phyloP scores from a whole-genome alignment of 2,329 filamentous ascomycete species.

The Aspergillus oerlinghausenensis region DNA sequence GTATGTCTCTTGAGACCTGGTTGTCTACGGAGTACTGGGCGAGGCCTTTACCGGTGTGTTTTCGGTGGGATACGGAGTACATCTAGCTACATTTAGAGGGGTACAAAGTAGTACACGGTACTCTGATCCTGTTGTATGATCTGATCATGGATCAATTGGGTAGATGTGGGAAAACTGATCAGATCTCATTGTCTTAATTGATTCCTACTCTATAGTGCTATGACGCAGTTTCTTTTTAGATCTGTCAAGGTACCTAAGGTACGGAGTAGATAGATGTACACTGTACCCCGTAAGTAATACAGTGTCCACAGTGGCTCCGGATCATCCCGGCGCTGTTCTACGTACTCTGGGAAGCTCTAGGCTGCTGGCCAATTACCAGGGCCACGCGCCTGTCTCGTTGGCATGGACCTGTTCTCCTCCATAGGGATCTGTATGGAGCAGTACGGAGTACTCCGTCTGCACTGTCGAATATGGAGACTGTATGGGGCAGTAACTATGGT shows the following conservation, averaged over 20 bases:
- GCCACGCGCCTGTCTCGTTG: constrained; percentile 8
- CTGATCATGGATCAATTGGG: neutral
- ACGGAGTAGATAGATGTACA: neutral
- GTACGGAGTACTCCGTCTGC: too few species aligned
- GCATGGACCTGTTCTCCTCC: constrained; percentile 4
- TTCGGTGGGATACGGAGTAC: neutral
- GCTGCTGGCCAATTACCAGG: constrained; percentile 14
- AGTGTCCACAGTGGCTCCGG: constrained; percentile 9
- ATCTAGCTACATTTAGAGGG: neutral
- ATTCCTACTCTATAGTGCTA: neutral
- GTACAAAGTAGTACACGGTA: neutral
- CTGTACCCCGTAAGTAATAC: neutral
- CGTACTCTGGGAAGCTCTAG: neutral
- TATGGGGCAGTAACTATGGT: neutral
- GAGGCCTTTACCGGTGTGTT: neutral
- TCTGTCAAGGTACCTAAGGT: neutral
- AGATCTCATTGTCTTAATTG: neutral
- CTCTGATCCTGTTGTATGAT: neutral
- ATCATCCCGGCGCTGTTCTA: constrained; percentile 11
- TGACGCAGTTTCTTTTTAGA: neutral
- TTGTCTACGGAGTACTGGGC: too few species aligned
- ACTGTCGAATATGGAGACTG: neutral
- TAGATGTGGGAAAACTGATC: neutral
- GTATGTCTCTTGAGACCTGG: neutral
- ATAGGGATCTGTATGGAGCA: constrained; percentile 1